A percentile compares a stretch with the other conserved stretches of the same genome.
These are phyloP conservation scores for Aureobasidium sp. DNA, from an alignment of 2,329 filamentous ascomycete species.

Conservation along the genomic window DNA sequence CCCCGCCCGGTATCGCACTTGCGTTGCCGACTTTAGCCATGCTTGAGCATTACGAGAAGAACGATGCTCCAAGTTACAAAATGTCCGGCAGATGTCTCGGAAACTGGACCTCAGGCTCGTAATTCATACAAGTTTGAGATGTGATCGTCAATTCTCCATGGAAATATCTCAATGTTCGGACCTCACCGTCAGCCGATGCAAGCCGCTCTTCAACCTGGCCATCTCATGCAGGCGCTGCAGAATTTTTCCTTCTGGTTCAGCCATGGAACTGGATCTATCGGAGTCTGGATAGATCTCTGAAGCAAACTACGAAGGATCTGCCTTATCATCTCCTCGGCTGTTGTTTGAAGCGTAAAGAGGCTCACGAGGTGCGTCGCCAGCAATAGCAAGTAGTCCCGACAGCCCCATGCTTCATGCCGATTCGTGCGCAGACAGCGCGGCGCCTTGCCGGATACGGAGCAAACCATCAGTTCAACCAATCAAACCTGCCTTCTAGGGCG, in stretches of 20 bases:
- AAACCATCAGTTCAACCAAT: not conserved
- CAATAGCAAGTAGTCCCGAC: not conserved
- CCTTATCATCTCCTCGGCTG: conserved; percentile 1
- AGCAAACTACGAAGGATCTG: not conserved
- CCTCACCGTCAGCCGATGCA: not conserved
- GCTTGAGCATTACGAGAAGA: not conserved
- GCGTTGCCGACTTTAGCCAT: not conserved
- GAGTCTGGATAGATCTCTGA: not conserved
- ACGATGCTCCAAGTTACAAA: not conserved
- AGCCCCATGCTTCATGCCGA: not conserved
- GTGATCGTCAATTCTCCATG: not conserved
- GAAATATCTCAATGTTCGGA: not conserved
- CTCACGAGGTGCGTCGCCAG: not conserved
- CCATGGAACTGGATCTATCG: not conserved
- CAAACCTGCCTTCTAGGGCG: not conserved
- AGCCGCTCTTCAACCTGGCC: not conserved
- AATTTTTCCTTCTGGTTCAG: not conserved
- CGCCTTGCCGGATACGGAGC: not conserved
- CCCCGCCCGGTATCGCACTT: not conserved
- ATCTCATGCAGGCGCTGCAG: not conserved
- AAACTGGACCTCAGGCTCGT: not conserved
- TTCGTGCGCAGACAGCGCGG: conserved; percentile 2
- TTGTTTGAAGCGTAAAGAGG: not conserved
- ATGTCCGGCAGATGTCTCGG: not conserved
- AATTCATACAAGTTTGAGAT: not conserved